A percentile compares a stretch with the other conserved stretches of the same genome.
These are phyloP conservation scores for Pseudozyma sp. DNA, from an alignment of 1,284 basidiomycete species.

Conservation along the genomic window DNA sequence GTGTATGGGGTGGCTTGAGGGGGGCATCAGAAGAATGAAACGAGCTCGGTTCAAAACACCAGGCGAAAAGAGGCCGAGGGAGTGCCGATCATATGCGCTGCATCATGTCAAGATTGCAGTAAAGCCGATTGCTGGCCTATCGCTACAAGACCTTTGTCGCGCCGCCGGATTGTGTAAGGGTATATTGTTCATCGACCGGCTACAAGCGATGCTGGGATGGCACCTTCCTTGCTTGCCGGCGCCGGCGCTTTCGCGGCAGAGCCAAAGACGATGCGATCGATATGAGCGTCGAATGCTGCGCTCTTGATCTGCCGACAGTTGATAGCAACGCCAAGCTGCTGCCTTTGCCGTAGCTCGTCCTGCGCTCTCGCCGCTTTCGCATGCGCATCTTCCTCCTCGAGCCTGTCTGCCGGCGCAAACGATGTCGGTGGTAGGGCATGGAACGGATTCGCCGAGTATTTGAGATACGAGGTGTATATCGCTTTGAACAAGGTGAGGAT, in stretches of 20 bases:
- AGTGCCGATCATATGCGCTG: too few species aligned
- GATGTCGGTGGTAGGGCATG: constrained; percentile 31
- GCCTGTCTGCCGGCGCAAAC: constrained; percentile 3
- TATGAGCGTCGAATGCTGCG: constrained; percentile 28
- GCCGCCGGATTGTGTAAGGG: too few species aligned
- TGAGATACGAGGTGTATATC: constrained; percentile 67
- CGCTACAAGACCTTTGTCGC: too few species aligned
- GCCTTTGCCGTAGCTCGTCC: constrained; percentile 19
- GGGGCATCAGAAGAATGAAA: too few species aligned
- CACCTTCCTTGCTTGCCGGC: constrained; percentile 4
- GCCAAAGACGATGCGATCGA: constrained; percentile 38
- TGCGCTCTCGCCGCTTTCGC: constrained; percentile 7
- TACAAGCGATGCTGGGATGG: not conserved
- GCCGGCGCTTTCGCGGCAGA: not conserved
- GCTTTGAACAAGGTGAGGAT: constrained; percentile 69
- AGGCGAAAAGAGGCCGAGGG: too few species aligned
- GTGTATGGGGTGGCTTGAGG: too few species aligned
- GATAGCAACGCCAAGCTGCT: constrained; percentile 16
- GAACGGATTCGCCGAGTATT: constrained; percentile 69
- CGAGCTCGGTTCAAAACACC: too few species aligned
- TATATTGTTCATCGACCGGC: constrained; percentile 11
- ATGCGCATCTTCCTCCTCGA: not conserved
- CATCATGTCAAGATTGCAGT: too few species aligned
- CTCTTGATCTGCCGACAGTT: constrained; percentile 42
- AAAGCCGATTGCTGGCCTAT: too few species aligned